Evolutionary conservation across 257 asterid genomes (phyloP).

Genomic region (Jacaranda mimosifolia): DNA sequence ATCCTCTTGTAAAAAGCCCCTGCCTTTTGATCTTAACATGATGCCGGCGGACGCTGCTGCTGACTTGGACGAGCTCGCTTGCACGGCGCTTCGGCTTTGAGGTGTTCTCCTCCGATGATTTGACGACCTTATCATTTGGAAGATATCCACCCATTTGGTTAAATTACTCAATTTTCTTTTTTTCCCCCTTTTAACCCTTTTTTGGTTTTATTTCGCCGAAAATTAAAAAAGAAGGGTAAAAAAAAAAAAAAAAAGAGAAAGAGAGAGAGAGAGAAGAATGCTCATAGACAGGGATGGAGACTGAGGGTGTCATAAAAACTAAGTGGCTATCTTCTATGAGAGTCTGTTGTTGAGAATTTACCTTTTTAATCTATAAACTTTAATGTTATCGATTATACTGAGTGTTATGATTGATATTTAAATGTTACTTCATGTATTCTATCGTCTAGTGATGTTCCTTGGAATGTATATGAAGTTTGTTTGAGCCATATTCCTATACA

Average conservation of each 20-base stretch:
- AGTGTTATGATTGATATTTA: slow-evolving; percentile 25
- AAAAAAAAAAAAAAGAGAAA: not conserved
- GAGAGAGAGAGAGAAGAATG: slow-evolving; percentile 16
- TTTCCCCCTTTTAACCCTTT: slow-evolving; percentile 4
- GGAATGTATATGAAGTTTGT: slow-evolving; percentile 3
- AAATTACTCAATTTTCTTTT: slow-evolving; percentile 33
- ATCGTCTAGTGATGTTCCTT: not conserved
- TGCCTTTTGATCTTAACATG: slow-evolving; percentile 63
- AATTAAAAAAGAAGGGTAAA: not conserved
- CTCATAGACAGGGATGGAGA: slow-evolving; percentile 39
- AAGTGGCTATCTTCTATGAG: slow-evolving; percentile 41
- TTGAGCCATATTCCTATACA: not conserved
- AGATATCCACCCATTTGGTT: slow-evolving; percentile 38
- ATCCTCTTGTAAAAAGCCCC: slow-evolving; percentile 49
- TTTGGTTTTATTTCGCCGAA: slow-evolving; percentile 15
- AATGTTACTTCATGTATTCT: not conserved
- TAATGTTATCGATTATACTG: slow-evolving; percentile 38
- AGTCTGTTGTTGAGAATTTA: slow-evolving; percentile 44
- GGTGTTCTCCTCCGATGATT: slow-evolving; percentile 14
- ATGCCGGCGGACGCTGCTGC: slow-evolving; percentile 36
- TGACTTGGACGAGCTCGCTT: slow-evolving; percentile 45
- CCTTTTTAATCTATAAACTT: slow-evolving; percentile 38
- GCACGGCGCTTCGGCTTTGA: slow-evolving; percentile 58
- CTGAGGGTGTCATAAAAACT: slow-evolving; percentile 27
- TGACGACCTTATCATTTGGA: slow-evolving; percentile 29